These are phyloP conservation scores for Colletotrichum neosansevieriae DNA, from an alignment of 2,329 filamentous ascomycete genomes.

Conservation along the genomic window DNA sequence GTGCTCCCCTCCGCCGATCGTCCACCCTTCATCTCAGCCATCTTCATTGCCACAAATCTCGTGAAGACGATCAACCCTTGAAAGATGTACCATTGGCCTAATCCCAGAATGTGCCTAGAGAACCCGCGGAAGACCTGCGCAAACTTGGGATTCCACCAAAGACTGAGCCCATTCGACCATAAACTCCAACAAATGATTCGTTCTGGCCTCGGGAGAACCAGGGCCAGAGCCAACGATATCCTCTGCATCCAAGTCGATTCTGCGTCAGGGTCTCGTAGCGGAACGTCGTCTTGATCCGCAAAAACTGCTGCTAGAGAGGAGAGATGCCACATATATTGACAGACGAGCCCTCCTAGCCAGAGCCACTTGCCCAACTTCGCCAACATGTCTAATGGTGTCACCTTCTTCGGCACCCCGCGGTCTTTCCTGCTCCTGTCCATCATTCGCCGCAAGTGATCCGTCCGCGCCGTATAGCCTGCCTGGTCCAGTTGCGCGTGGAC, in stretches of 20 bases:
- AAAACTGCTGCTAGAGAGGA: conserved; percentile 43
- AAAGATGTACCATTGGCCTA: conserved; percentile 74
- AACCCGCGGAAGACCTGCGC: conserved; percentile 71
- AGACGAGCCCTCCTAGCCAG: conserved; percentile 61
- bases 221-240: conserved; percentile 44
- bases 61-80: conserved; percentile 70
- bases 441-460: conserved; percentile 82
- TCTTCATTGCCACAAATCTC: conserved; percentile 62
- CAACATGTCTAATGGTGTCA: conserved; percentile 57
- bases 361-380: conserved; percentile 57
- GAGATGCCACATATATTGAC: conserved; percentile 66
- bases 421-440: conserved; percentile 72
- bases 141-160: conserved; percentile 79
- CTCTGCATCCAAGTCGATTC: conserved; percentile 12
- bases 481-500: conserved; percentile 77
- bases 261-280: conserved; percentile 37
- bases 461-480: conserved; percentile 84
- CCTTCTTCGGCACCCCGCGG: conserved; percentile 54
- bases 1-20: conserved; percentile 54
- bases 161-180: conserved; percentile 61
- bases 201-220: conserved; percentile 51
- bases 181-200: conserved; percentile 62
- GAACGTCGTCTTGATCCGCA: conserved; percentile 17
- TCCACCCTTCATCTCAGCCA: conserved; percentile 55
- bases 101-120: conserved; percentile 68